Percentiles rank a stretch among this genome's conserved stretches.
phyloP scores from a whole-genome alignment of 805 yeast genomes.

The Ogataea allantospora region DNA sequence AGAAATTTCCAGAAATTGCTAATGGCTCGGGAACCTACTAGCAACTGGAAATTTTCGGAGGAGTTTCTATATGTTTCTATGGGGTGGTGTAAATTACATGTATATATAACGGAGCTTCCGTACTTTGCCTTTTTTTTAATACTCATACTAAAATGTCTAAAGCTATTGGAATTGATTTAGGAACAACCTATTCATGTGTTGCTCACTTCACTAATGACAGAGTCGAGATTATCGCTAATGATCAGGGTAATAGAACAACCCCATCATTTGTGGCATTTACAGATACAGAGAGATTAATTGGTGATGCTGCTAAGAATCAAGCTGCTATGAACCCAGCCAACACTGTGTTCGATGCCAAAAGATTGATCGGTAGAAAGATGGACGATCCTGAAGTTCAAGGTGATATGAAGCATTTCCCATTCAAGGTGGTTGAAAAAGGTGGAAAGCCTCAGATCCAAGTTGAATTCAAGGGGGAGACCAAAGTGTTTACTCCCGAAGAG shows the following conservation, averaged over 20 bases:
- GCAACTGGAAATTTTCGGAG: conserved; percentile 9
- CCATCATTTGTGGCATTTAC: conserved; percentile 96
- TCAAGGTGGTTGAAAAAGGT: conserved; percentile 67
- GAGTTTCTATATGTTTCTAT: conserved; percentile 8
- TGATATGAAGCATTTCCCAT: conserved; percentile 84
- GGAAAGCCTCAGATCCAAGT: conserved; percentile 86
- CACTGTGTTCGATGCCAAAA: conserved; percentile 88
- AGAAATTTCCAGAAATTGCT: conserved; percentile 9
- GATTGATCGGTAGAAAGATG: conserved; percentile 90
- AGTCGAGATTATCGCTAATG: conserved; percentile 95
- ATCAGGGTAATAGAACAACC: conserved; percentile 97
- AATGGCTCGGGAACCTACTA: conserved; percentile 5
- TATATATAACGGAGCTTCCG: conserved; percentile 5
- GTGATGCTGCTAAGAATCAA: conserved; percentile 97
- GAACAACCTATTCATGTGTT: conserved; percentile 93
- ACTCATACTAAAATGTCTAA: conserved; percentile 38
- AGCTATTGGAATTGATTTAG: conserved; percentile 76
- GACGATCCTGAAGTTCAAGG: conserved; percentile 76
- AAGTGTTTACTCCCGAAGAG: conserved; percentile 91
- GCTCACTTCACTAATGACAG: conserved; percentile 90
- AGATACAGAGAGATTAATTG: conserved; percentile 86
- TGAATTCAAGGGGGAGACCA: conserved; percentile 79
- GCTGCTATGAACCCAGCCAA: conserved; percentile 90
- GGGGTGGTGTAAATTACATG: neutral
- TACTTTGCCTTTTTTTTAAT: conserved; percentile 1